Evolutionary conservation across 202 grass and related monocot species (phyloP), one percentile per base, ranked within the genome.

Genomic region (Hordeum pubiflorum): DNA sequence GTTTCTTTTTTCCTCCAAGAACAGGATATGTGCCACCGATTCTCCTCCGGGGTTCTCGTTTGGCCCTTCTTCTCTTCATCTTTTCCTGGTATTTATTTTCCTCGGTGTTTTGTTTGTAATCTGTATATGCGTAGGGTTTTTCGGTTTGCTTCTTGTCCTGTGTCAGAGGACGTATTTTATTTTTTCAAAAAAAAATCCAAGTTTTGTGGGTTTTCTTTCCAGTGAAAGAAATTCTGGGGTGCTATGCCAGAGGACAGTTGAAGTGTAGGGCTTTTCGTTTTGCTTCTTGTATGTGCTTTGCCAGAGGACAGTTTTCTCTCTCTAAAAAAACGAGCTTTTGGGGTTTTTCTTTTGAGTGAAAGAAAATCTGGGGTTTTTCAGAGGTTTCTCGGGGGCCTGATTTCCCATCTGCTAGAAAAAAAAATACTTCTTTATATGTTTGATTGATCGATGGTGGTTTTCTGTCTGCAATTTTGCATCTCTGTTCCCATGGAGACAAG

Each of bases 331-430:
- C 24, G 24, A 37, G 11, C 1, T 11, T 60, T 26, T 62, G 3
- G 15, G 9, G 37, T 9, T 21, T 29, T 2, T 48, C 11, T 26
- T 70, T 24, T 11, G 1, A 6, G 6, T 0, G 3, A 24, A 43
- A 9, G 2, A 7, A 3, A 22, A 1, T 9, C 38, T 40, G 23
- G 9, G 41, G 18, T 63, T 57, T 78, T 37, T 0, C 13, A 10
- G 46, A 73, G 79, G 85, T 87, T 78, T 87, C 18, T 46, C 31
- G 1, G 0, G 12, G 66, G 21, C 1, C 66, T 12, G 56, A 39
- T 13, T 22, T 21, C 6, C 31, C 0, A 41, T 76, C 5, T 27
- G 33, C 21, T 15, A 6, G 6, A 5, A 38, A 11, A 60, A 41
- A 50, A 13, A 5, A 50, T 17, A 4, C 46, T 50, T 17, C 6